Base-by-base conservation (phyloP, 371 early-diverging fungal genomes). In the Lichtheimia corymbifera region DNA sequence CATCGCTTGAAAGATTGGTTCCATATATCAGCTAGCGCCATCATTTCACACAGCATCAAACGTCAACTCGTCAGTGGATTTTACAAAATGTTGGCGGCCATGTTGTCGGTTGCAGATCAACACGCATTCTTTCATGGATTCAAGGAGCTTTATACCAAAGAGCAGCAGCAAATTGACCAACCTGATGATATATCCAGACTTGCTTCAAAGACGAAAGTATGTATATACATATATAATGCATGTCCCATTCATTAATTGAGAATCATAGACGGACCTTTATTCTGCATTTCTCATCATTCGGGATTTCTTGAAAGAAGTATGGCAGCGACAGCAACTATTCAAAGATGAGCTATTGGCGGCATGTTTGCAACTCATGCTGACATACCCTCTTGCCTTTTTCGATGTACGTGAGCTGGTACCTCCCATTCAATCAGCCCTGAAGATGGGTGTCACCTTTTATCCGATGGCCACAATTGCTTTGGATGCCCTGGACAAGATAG, bases 281-380 rank as follows among this genome's bases (percentile, higher is more conserved):
- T 55, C 52, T 15, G 65, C 71, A 3, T 80, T 71, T 35, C 53
- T 73, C n/a, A 59, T 76, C 44, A 74, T 85, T 62, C 67, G 59
- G 17, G 84, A 80, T 35, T 90, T 83, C 53, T 54, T 91, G 25
- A 67, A 71, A 17, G 85, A 88, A 50, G 84, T 90, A 20, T 75
- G 84, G 56, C 78, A 86, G 24, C 72, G 84, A 18, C 73, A 89
- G 50, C 79, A 85, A 22, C 86, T 84, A 61, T 91, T 83, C 72
- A 90, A 91, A 64, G 92, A 92, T 53, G 93, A 93, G 40, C 73
- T 93, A 12, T 70, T 91, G 14, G 87, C 84, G 0, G 79, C 90
- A 0, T 90, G 91, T 58, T 67, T 93, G 40, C 74, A 79, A 20
- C 61, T 91, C 11, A 74, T 92, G 1, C 80, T 93, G 2, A 72